phyloP scores from a whole-genome alignment of 257 asterid species.

The Ilex aquifolium region DNA sequence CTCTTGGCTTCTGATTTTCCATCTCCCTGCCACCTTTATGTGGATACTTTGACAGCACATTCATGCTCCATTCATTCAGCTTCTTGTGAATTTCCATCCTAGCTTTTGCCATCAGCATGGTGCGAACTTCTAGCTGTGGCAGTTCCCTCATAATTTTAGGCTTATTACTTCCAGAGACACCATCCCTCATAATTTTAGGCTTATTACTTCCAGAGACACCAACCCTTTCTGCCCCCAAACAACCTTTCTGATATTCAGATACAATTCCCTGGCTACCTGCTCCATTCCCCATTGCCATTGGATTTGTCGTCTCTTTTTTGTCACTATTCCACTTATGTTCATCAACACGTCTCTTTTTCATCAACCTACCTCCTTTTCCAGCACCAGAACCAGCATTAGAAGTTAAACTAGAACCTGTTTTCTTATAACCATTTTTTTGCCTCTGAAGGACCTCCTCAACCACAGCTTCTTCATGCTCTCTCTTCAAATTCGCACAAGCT shows the following conservation, averaged over 20 bases:
- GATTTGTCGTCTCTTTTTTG: neutral
- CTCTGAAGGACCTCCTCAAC: neutral
- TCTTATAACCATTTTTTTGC: neutral
- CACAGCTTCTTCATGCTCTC: neutral
- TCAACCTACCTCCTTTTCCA: neutral
- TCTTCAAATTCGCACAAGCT: neutral
- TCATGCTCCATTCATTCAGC: neutral
- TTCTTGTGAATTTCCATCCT: neutral
- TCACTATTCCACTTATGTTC: too few species aligned
- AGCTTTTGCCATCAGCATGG: neutral
- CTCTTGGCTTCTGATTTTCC: neutral
- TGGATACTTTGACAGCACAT: neutral
- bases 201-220: neutral
- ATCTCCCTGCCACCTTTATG: neutral
- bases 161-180: neutral
- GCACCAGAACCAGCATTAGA: neutral
- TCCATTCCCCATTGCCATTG: too few species aligned
- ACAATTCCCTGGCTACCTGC: neutral
- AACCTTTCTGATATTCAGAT: neutral
- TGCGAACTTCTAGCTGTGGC: neutral
- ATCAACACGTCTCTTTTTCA: neutral
- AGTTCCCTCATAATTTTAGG: neutral
- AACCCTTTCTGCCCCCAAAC: neutral
- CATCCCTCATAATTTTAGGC: neutral
- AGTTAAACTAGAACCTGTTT: neutral